phyloP scores from a whole-genome alignment of 805 yeast genomes.

The Candida sithepensis region DNA sequence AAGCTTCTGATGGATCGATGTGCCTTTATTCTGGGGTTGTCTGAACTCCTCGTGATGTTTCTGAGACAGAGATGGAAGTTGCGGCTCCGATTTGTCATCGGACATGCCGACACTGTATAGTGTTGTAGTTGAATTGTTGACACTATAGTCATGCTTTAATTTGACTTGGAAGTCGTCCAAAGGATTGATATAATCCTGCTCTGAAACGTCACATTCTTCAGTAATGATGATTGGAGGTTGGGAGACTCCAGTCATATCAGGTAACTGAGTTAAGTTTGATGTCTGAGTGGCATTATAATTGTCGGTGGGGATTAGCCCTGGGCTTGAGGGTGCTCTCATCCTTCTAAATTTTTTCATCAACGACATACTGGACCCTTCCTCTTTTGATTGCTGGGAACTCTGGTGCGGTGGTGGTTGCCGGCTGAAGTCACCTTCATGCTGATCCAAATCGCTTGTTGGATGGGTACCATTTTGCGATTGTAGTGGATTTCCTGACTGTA shows the following conservation, averaged over 20 bases:
- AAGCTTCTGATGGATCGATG: slow-evolving; percentile 37
- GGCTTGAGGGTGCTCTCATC: slow-evolving; percentile 32
- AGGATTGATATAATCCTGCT: slow-evolving; percentile 22
- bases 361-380: slow-evolving; percentile 18
- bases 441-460: background rate
- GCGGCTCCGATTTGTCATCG: background rate
- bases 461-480: background rate
- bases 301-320: slow-evolving; percentile 12
- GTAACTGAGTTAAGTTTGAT: background rate
- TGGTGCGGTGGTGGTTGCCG: background rate
- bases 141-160: slow-evolving; percentile 30
- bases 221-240: slow-evolving; percentile 6
- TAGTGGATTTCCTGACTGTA: background rate
- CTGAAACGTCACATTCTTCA: slow-evolving; percentile 26
- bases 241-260: background rate
- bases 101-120: slow-evolving; percentile 8
- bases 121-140: slow-evolving; percentile 28
- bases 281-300: background rate
- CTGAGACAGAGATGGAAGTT: background rate
- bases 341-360: slow-evolving; percentile 33
- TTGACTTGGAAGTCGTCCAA: slow-evolving; percentile 27
- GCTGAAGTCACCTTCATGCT: background rate
- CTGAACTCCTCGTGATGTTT: background rate
- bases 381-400: background rate
- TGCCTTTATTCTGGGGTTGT: slow-evolving; percentile 2